Evolutionary conservation across 2,329 filamentous ascomycete species (phyloP).

Genomic region (Onygenales sp.): DNA sequence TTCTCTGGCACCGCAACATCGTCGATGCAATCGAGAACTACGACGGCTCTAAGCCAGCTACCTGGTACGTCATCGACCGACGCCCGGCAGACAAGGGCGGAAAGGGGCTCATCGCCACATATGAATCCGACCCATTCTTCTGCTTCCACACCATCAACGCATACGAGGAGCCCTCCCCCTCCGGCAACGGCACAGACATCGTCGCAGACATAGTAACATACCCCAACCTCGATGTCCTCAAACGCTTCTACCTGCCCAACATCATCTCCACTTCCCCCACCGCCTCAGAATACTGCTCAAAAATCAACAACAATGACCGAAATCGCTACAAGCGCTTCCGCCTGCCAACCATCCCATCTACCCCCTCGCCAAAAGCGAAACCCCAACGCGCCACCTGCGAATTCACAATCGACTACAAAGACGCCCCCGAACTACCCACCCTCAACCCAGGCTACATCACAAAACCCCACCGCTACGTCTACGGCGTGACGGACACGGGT

Average conservation of each 20-base stretch:
- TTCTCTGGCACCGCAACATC: conserved; percentile 58
- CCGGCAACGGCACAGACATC: conserved; percentile 40
- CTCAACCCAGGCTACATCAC: conserved; percentile 39
- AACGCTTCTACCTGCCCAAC: conserved; percentile 60
- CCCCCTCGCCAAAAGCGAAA: conserved; percentile 2
- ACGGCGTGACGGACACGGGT: conserved; percentile 37
- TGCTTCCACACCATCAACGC: conserved; percentile 74
- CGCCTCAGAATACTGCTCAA: conserved; percentile 35
- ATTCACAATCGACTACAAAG: conserved; percentile 15
- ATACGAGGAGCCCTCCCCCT: conserved; percentile 50
- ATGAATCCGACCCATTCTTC: conserved; percentile 60
- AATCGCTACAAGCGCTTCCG: conserved; percentile 27
- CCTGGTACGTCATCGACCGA: conserved; percentile 69
- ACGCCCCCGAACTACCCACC: conserved; percentile 39
- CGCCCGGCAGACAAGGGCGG: conserved; percentile 30
- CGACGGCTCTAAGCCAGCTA: conserved; percentile 45
- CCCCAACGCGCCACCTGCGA: conserved; percentile 15
- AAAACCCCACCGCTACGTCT: conserved; percentile 41
- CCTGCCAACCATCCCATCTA: conserved; percentile 22
- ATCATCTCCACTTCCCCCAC: conserved; percentile 48
- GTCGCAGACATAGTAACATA: conserved; percentile 59
- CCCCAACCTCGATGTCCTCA: conserved; percentile 54
- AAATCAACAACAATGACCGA: conserved; percentile 20
- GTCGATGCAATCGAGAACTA: conserved; percentile 59
- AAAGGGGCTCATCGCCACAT: conserved; percentile 58